Percentiles rank a stretch among this genome's conserved stretches.
Conservation (phyloP, 2,329 filamentous ascomycete species). For the Chalaropsis ovoidea region DNA sequence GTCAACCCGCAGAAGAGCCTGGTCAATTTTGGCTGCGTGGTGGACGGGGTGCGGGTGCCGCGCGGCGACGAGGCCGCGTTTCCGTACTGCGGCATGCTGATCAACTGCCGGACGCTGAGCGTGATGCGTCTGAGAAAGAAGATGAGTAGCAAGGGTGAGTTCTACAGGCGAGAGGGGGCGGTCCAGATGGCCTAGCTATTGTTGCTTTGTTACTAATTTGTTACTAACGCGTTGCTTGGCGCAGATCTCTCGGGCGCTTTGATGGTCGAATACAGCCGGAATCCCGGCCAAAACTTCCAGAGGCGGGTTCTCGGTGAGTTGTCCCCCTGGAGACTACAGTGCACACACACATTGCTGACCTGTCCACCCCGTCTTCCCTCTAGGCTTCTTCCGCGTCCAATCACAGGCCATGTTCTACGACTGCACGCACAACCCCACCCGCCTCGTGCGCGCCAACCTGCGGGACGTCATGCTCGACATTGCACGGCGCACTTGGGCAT, state of each 20-base stretch:
- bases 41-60: conserved; percentile 45
- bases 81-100: conserved; percentile 76
- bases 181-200: background rate
- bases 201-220: background rate
- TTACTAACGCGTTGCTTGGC: background rate
- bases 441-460: conserved; percentile 63
- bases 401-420: conserved; percentile 78
- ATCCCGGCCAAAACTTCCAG: conserved; percentile 67
- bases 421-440: conserved; percentile 60
- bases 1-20: conserved; percentile 72
- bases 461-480: conserved; percentile 65
- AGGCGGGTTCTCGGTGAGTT: conserved; percentile 61
- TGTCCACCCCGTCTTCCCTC: background rate
- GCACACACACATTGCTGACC: background rate
- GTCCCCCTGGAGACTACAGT: too few species aligned
- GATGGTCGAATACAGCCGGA: conserved; percentile 64
- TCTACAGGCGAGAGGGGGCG: background rate
- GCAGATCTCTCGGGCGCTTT: conserved; percentile 53
- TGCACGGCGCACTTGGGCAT: conserved; percentile 63
- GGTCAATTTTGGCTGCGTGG: conserved; percentile 63
- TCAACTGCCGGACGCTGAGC: conserved; percentile 65
- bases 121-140: conserved; percentile 58
- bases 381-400: conserved; percentile 68
- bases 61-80: conserved; percentile 45
- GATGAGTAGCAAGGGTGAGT: conserved; percentile 42